Percentiles rank a stretch among this genome's conserved stretches.
Evolutionary conservation across 2,329 filamentous ascomycete genomes (phyloP).

Genomic region (Colletotrichum sp.): DNA sequence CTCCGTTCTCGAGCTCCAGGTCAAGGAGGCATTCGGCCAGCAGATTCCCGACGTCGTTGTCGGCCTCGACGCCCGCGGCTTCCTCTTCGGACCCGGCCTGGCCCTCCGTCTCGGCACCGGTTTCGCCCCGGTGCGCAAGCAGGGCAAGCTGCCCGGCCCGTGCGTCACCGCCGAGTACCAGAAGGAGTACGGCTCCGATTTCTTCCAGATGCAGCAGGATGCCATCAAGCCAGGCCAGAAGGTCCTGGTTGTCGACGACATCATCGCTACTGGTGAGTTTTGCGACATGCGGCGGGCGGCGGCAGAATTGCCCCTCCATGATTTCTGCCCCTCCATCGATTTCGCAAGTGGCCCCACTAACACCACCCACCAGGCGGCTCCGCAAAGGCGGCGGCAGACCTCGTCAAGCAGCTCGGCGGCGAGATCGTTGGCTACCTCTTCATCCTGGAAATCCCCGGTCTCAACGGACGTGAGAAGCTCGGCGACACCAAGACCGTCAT

Average conservation of each 20-base stretch:
- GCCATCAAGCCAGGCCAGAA: slow-evolving; percentile 85
- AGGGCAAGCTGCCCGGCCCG: slow-evolving; percentile 92
- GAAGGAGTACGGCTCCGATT: slow-evolving; percentile 96
- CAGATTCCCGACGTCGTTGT: slow-evolving; percentile 86
- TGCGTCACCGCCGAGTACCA: slow-evolving; percentile 85
- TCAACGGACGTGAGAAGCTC: slow-evolving; percentile 91
- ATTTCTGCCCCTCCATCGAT: slow-evolving; percentile 20
- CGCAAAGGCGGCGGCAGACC: slow-evolving; percentile 83
- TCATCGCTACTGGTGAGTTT: slow-evolving; percentile 91
- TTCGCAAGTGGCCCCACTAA: neutral
- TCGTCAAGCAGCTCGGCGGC: slow-evolving; percentile 86
- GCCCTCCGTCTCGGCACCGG: slow-evolving; percentile 82
- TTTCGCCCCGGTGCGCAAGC: slow-evolving; percentile 94
- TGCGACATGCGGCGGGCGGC: neutral
- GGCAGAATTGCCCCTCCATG: neutral
- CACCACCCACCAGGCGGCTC: slow-evolving; percentile 73
- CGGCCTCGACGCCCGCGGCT: slow-evolving; percentile 91
- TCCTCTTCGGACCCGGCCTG: slow-evolving; percentile 91
- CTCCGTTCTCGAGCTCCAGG: slow-evolving; percentile 83
- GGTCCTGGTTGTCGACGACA: slow-evolving; percentile 94
- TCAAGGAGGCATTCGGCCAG: slow-evolving; percentile 65
- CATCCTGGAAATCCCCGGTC: slow-evolving; percentile 92
- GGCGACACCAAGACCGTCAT: slow-evolving; percentile 79
- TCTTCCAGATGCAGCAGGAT: slow-evolving; percentile 94
- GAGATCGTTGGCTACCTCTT: slow-evolving; percentile 90